Evolutionary conservation across 345 rosid genomes (phyloP), one percentile per base, ranked within the genome.

Genomic region (Aethionema arabicum): DNA sequence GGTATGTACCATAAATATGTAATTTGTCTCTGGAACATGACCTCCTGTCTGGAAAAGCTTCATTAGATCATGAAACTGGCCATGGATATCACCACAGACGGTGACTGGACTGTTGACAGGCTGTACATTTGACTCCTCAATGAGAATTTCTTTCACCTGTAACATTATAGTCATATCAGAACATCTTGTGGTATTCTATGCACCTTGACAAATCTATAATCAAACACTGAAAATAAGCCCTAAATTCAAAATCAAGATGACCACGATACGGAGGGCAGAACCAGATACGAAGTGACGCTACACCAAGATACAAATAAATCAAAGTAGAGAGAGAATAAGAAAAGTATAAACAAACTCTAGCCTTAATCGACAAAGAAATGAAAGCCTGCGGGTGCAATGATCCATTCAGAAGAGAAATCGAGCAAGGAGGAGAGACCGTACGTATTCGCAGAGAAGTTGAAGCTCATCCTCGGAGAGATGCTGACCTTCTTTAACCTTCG

Each of bases 91-190:
- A 76, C 97, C 97, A 64, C 97, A 90, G 48, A 95, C 97, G 5
- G 97, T 95, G 53, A 95, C 99, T 6, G 95, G 99, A 79, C 99
- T 90, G 84, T 95, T 95, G 40, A 95, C 95, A 50, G 99, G 99
- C 68, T 95, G 99, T 52, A 95, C 97, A 70, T 90, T 95, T 16
- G 99, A 95, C 76, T 90, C 96, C 81, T 95, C 99, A 47, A 90
- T 83, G 10, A 95, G 88, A 75, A 88, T 86, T 67, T 88, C 97
- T 74, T 93, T 93, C 43, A 90, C 97, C 97, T 95, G 78, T 5
- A 59, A 61, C 12, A 46, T 55, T 63, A 48, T 49, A 11, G 30
- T 43, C 59, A 51, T 36, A 40, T 31, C 42, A 68, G 41, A 51
- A 35, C 37, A 56, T 14, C 51, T 61, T 31, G 51, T 29, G 11